Evolutionary conservation across 371 early-diverging fungal genomes (phyloP).

Genomic region (Circinella umbellata): DNA sequence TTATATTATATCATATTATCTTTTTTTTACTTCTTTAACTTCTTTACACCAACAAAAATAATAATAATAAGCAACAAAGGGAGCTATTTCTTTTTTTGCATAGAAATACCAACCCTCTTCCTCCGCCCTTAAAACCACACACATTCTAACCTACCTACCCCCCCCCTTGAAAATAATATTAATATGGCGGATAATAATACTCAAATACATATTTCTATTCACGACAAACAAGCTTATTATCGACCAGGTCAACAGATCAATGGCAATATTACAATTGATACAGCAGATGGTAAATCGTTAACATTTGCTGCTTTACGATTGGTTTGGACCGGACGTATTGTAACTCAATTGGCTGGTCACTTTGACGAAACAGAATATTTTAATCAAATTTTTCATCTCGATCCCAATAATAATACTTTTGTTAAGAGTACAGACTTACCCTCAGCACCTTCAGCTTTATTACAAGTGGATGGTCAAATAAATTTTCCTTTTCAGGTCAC

Average conservation of each 20-base stretch:
- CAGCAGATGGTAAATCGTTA: not conserved
- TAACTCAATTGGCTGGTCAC: not conserved
- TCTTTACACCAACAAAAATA: too few species aligned
- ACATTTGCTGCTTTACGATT: constrained; percentile 8
- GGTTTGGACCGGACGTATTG: constrained; percentile 6
- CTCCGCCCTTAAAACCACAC: too few species aligned
- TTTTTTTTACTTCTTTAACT: not conserved
- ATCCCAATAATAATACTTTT: constrained; percentile 3
- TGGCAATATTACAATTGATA: not conserved
- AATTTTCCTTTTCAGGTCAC: constrained; percentile 10
- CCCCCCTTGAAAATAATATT: not conserved
- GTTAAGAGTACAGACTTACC: not conserved
- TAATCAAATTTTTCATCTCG: constrained; percentile 6
- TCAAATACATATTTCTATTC: not conserved
- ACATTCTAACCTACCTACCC: too few species aligned
- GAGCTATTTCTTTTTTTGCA: not conserved
- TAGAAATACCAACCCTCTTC: not conserved
- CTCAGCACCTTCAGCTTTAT: not conserved
- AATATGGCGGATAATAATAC: not conserved
- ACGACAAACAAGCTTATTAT: constrained; percentile 5
- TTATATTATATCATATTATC: too few species aligned
- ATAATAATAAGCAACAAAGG: not conserved
- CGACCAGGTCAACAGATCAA: constrained; percentile 9
- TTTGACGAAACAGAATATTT: not conserved
- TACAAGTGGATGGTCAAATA: not conserved